Conservation (phyloP, 192 early-diverging fungal genomes). For the Entomortierella chlamydospora region DNA sequence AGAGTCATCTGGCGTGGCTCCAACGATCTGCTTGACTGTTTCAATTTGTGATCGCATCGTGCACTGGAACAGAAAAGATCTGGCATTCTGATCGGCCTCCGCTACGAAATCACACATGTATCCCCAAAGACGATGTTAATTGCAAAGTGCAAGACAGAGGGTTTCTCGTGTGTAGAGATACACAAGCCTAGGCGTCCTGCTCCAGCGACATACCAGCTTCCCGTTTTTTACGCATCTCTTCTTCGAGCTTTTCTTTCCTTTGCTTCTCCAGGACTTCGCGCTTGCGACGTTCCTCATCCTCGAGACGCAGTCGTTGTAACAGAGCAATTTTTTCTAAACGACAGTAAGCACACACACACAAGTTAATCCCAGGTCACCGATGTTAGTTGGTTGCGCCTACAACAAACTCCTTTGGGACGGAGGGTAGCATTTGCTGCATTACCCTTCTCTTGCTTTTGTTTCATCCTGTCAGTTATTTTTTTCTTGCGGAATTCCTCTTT, state of each 20-base stretch:
- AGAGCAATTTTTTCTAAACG: constrained; percentile 32
- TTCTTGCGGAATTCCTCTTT: constrained; percentile 50
- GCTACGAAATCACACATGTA: constrained; percentile 19
- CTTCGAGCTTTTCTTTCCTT: constrained; percentile 40
- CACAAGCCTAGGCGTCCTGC: constrained; percentile 2
- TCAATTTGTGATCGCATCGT: constrained; percentile 50
- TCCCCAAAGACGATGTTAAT: background rate
- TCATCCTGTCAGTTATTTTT: constrained; percentile 29
- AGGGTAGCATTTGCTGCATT: background rate
- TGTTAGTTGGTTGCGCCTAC: background rate
- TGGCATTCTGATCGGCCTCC: constrained; percentile 43
- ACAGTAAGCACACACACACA: background rate
- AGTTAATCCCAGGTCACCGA: background rate
- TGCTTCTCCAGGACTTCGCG: constrained; percentile 42
- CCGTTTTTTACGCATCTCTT: constrained; percentile 54
- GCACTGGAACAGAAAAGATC: constrained; percentile 53
- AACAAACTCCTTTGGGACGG: too few relatives aligned
- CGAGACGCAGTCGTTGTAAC: constrained; percentile 43
- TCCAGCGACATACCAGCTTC: constrained; percentile 40
- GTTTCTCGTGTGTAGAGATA: background rate
- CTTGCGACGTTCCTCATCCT: constrained; percentile 51
- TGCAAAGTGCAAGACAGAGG: constrained; percentile 1
- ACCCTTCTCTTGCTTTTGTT: constrained; percentile 52
- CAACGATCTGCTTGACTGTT: constrained; percentile 48
- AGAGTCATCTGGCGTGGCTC: constrained; percentile 35